Conservation (phyloP, 192 early-diverging fungal species). For the Coemansia furcata region DNA sequence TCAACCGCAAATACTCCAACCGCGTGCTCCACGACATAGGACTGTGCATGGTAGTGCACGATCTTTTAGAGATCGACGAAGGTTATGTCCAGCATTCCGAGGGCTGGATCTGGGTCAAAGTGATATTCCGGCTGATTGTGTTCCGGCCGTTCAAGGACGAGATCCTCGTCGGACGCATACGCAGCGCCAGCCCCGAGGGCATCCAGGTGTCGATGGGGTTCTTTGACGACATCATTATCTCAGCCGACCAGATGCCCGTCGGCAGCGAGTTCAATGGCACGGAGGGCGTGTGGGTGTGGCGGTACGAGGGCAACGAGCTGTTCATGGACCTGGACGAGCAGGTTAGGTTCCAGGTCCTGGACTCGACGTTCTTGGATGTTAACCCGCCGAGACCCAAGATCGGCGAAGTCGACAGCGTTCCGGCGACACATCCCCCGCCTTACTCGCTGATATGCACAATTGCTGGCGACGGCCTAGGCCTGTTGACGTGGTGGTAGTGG, state of each 20-base stretch:
- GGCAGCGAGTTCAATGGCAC: slow-evolving; percentile 64
- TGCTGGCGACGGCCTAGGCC: slow-evolving; percentile 65
- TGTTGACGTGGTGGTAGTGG: slow-evolving; percentile 65
- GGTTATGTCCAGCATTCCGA: slow-evolving; percentile 79
- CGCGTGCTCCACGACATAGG: slow-evolving; percentile 83
- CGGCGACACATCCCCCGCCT: slow-evolving; percentile 24
- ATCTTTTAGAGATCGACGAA: slow-evolving; percentile 80
- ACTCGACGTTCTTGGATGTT: slow-evolving; percentile 74
- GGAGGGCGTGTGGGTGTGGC: slow-evolving; percentile 86
- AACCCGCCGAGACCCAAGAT: slow-evolving; percentile 51
- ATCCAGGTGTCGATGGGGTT: slow-evolving; percentile 77
- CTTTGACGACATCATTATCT: slow-evolving; percentile 89
- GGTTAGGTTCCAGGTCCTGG: slow-evolving; percentile 75
- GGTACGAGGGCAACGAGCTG: slow-evolving; percentile 71
- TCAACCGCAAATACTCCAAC: slow-evolving; percentile 93
- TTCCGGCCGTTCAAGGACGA: slow-evolving; percentile 92
- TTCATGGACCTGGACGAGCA: slow-evolving; percentile 79
- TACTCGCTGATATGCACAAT: slow-evolving; percentile 57
- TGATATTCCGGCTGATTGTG: slow-evolving; percentile 80
- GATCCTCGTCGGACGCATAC: slow-evolving; percentile 76
- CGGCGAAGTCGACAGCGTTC: slow-evolving; percentile 21
- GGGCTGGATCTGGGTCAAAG: slow-evolving; percentile 75
- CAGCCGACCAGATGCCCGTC: slow-evolving; percentile 59
- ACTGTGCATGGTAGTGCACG: slow-evolving; percentile 81
- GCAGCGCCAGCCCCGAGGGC: slow-evolving; percentile 66